phyloP scores from a whole-genome alignment of 2,329 filamentous ascomycete species.

The Tolypocladium ophioglossoides region DNA sequence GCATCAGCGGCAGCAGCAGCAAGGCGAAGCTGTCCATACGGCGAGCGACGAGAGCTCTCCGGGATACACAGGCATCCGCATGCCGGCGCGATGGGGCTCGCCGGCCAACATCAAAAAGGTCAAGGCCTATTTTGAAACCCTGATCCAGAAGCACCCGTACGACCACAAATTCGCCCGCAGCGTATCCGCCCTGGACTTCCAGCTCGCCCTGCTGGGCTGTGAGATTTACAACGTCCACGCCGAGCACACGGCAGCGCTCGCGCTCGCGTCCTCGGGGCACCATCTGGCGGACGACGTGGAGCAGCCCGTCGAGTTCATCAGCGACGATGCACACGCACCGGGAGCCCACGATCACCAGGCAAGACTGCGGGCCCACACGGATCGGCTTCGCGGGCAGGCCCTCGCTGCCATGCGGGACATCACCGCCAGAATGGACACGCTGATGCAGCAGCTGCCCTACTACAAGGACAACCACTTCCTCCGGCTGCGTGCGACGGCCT shows the following conservation, averaged over 20 bases:
- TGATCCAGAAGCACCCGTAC: conserved; percentile 70
- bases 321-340: conserved; percentile 1
- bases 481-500: conserved; percentile 61
- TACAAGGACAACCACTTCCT: conserved; percentile 56
- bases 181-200: conserved; percentile 64
- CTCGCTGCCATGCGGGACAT: conserved; percentile 51
- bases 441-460: conserved; percentile 61
- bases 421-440: conserved; percentile 56
- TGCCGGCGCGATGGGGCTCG: conserved; percentile 26
- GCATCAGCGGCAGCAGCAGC: background rate
- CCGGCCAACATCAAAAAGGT: conserved; percentile 35
- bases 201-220: conserved; percentile 67
- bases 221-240: conserved; percentile 69
- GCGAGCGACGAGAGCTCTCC: background rate
- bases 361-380: conserved; percentile 17
- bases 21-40: background rate
- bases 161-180: conserved; percentile 47
- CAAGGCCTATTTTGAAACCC: conserved; percentile 58
- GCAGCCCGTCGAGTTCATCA: background rate
- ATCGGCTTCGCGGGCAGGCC: conserved; percentile 37
- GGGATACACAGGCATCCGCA: background rate
- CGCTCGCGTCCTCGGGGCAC: no score
- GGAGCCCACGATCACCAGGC: conserved; percentile 6
- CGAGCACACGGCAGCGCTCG: conserved; percentile 38
- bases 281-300: conserved; percentile 15